Evolutionary conservation across 2,329 filamentous ascomycete genomes (phyloP), one percentile per base, ranked within the genome.

Genomic region (Ceratocystis cacaofunesta): DNA sequence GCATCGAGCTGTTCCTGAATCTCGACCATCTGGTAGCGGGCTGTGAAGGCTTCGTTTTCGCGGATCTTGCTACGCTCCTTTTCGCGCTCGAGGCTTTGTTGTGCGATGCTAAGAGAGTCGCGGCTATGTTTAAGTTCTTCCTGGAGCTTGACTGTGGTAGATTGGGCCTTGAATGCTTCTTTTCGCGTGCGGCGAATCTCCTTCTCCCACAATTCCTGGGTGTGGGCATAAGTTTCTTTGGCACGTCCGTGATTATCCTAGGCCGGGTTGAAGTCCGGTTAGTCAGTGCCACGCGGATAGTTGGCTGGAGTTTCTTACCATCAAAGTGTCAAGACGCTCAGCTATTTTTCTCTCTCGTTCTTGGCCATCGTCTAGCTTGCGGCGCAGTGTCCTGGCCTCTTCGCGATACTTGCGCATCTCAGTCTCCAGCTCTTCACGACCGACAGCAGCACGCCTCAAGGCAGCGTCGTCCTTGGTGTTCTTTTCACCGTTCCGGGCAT

Each of bases 141-240:
- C 72, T 89, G 86, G n/a, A 87, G 73, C 72, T 88, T 88, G 70
- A 89, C 82, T 41, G 86, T 80, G 10, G 77, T 75, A 2, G 86
- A 88, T 70, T 88, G 85, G n/a, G 83, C 81, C 72, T 89, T 89
- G 79, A 89, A 89, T 1, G 84, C 85, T 70, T 90, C 87, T 70
- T 90, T 90, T 62, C 85, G 79, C 8, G 83, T 80, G 65, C 84
- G 80, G 65, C 86, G 81, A 55, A 89, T 85, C 73, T 90, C 87
- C 72, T 89, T 89, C 70, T 90, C 87, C 82, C 86, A 89, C 8
- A 88, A 74, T 22, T 82, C 76, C 73, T 86, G 82, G 8, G 84
- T 85, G 71, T 87, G 84, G 48, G 82, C 80, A 70, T 87, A 81
- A 46, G 84, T 86, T 71, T 88, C 86, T 73, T 89, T 89, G 63